These are phyloP conservation scores for Mycena indigotica DNA, from an alignment of 768 basidiomycete genomes.

Conservation along the genomic window DNA sequence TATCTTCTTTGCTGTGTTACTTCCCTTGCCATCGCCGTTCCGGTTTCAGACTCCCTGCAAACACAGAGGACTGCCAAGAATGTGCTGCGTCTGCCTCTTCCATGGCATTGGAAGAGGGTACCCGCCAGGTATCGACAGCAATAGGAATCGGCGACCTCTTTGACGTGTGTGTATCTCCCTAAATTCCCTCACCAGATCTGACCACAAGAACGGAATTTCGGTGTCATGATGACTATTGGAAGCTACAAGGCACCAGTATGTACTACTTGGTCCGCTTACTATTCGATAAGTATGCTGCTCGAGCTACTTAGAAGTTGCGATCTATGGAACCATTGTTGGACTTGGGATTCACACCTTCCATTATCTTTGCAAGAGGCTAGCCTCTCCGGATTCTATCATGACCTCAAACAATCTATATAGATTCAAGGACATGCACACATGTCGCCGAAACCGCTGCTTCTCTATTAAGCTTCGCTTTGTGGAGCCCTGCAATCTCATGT, in stretches of 20 bases:
- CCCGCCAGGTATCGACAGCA: neutral
- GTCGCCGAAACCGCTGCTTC: neutral
- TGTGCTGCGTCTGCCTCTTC: neutral
- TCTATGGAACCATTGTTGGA: neutral
- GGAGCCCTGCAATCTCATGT: neutral
- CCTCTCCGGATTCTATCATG: neutral
- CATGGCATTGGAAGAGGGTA: neutral
- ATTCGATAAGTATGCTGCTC: too few relatives aligned
- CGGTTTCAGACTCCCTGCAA: neutral
- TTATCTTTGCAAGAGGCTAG: neutral
- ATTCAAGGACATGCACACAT: neutral
- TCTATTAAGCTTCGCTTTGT: neutral
- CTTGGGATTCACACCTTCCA: neutral
- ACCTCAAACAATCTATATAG: neutral
- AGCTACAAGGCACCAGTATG: neutral
- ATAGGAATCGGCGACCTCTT: neutral
- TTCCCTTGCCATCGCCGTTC: neutral
- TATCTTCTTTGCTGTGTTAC: neutral
- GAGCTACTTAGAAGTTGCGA: too few relatives aligned
- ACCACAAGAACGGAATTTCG: neutral
- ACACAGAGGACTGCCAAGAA: neutral
- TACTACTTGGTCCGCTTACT: too few relatives aligned
- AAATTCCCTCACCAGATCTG: neutral
- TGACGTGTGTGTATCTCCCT: neutral
- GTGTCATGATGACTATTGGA: neutral